A percentile compares a stretch with the other conserved stretches of the same genome.
These are phyloP conservation scores for Penicillium sclerotigenum DNA, from an alignment of 2,329 filamentous ascomycete species.

Conservation along the genomic window DNA sequence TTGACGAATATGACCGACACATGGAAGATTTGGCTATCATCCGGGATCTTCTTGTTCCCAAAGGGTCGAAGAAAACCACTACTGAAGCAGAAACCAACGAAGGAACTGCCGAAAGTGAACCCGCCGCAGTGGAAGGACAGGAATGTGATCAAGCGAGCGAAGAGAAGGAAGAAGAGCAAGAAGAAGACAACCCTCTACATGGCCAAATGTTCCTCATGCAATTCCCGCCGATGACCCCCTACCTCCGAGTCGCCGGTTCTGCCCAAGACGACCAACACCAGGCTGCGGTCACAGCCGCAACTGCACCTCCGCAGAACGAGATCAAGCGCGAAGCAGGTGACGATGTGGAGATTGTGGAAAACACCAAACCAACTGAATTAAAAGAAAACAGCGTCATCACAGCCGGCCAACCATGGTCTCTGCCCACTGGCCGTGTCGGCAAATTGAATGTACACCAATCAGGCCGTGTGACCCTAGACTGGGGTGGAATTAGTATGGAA, in stretches of 20 bases:
- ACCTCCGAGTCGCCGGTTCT: slow-evolving; percentile 45
- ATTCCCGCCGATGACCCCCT: slow-evolving; percentile 61
- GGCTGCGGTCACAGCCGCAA: neutral
- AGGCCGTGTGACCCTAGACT: slow-evolving; percentile 59
- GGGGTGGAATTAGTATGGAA: slow-evolving; percentile 60
- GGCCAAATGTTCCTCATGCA: slow-evolving; percentile 63
- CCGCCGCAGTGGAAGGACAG: slow-evolving; percentile 13
- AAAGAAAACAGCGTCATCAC: slow-evolving; percentile 34
- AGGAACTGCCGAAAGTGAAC: slow-evolving; percentile 11
- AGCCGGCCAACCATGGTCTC: slow-evolving; percentile 41
- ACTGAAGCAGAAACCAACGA: slow-evolving; percentile 8
- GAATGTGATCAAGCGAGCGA: slow-evolving; percentile 14
- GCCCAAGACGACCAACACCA: slow-evolving; percentile 3
- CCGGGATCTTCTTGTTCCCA: slow-evolving; percentile 35
- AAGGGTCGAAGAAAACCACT: slow-evolving; percentile 21
- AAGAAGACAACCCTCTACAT: slow-evolving; percentile 38
- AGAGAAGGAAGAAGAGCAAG: slow-evolving; percentile 18
- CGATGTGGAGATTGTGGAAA: slow-evolving; percentile 29
- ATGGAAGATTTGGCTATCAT: slow-evolving; percentile 40
- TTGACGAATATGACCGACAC: slow-evolving; percentile 43
- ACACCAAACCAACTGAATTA: slow-evolving; percentile 12
- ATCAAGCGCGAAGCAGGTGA: slow-evolving; percentile 33
- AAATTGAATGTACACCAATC: slow-evolving; percentile 61
- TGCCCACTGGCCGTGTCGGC: slow-evolving; percentile 56
- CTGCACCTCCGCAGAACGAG: slow-evolving; percentile 11